A percentile compares a stretch with the other conserved stretches of the same genome.
Evolutionary conservation across 306 rosid species (phyloP).

Genomic region (Acacia crassicarpa): DNA sequence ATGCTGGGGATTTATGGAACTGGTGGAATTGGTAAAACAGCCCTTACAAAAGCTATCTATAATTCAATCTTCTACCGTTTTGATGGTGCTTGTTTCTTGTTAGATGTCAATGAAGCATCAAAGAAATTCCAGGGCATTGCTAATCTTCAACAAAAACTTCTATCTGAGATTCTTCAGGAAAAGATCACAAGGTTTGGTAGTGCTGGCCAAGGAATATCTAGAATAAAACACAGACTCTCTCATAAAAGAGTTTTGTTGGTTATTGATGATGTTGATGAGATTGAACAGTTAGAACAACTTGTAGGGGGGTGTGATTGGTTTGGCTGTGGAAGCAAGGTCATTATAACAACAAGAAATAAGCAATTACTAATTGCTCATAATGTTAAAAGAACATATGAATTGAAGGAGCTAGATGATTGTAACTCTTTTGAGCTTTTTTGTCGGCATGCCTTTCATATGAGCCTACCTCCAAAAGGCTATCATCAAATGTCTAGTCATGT

Average conservation of each 20-base stretch:
- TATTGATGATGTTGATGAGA: neutral
- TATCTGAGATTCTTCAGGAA: neutral
- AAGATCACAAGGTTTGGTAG: neutral
- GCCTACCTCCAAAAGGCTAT: neutral
- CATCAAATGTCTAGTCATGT: neutral
- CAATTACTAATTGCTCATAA: neutral
- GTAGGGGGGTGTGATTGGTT: neutral
- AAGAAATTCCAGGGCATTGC: neutral
- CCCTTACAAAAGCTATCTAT: neutral
- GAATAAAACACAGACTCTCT: neutral
- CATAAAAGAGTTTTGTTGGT: neutral
- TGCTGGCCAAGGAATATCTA: neutral
- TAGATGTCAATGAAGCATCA: neutral
- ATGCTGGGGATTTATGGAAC: neutral
- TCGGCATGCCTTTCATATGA: neutral
- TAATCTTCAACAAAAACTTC: neutral
- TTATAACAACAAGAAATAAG: constrained; percentile 7
- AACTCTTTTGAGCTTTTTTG: neutral
- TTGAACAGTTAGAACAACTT: neutral
- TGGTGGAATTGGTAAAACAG: neutral
- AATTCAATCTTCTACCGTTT: neutral
- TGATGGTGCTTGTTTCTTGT: neutral
- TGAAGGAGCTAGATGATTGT: neutral
- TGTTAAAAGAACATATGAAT: neutral
- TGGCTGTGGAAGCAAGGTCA: neutral